A percentile compares a stretch with the other conserved stretches of the same genome.
Evolutionary conservation across 225 moss, liverwort and hornwort species (phyloP).

Genomic region (Straminergon stramineum): DNA sequence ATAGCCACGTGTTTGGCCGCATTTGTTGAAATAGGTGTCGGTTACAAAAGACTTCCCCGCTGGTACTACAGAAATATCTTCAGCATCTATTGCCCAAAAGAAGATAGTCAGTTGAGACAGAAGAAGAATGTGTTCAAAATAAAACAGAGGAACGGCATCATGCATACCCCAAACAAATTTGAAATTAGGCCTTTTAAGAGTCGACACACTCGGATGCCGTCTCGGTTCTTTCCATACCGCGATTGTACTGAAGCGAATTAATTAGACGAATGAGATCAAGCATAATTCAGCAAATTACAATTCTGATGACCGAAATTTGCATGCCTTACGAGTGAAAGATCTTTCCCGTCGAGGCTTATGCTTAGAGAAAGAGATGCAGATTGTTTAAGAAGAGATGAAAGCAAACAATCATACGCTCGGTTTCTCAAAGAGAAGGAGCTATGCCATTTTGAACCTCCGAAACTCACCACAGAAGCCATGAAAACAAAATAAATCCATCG

Average conservation of each 20-base stretch:
- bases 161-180: fast-evolving
- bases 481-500: not conserved
- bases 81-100: too few species aligned
- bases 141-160: fast-evolving
- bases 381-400: not conserved
- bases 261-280: not conserved
- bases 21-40: not conserved
- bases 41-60: fast-evolving
- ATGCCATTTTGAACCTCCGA: too few species aligned
- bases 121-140: not conserved
- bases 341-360: too few species aligned
- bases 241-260: not conserved
- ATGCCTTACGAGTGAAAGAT: fast-evolving
- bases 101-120: fast-evolving
- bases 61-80: too few species aligned
- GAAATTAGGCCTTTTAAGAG: fast-evolving
- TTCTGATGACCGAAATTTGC: not conserved
- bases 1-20: not conserved
- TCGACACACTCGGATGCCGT: fast-evolving
- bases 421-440: not conserved
- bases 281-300: fast-evolving
- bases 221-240: too few species aligned
- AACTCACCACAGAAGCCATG: too few species aligned
- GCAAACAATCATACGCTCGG: not conserved
- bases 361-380: not conserved